Evolutionary conservation across 768 basidiomycete species (phyloP).

Genomic region (Zangia roseola): DNA sequence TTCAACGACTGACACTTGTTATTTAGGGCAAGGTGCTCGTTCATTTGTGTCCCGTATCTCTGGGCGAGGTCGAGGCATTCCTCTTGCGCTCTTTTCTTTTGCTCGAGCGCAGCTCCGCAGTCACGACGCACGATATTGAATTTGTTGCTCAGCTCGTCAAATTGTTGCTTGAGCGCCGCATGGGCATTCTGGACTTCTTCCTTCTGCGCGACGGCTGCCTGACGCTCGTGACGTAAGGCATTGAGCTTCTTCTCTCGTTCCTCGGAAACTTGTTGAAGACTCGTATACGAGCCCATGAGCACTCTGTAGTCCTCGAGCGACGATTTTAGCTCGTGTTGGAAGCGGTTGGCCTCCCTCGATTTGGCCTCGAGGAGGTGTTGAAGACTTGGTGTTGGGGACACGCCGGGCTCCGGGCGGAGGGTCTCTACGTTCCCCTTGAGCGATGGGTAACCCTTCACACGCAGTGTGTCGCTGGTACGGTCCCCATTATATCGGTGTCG

Average conservation of each 20-base stretch:
- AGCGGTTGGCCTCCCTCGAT: constrained; percentile 2
- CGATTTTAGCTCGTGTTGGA: constrained; percentile 2
- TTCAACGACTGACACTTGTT: constrained; percentile 12
- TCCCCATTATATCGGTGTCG: not conserved
- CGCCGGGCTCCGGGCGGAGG: not conserved
- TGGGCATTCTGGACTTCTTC: constrained; percentile 12
- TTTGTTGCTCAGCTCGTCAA: constrained; percentile 11
- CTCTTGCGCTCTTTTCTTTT: constrained; percentile 4
- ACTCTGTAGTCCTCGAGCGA: constrained; percentile 9
- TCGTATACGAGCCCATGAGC: not conserved
- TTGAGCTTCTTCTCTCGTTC: constrained; percentile 4
- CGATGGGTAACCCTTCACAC: not conserved
- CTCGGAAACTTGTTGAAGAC: constrained; percentile 6
- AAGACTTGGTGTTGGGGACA: not conserved
- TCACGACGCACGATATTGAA: constrained; percentile 5
- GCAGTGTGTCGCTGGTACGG: not conserved
- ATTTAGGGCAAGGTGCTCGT: constrained; percentile 11
- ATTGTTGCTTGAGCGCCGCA: constrained; percentile 17
- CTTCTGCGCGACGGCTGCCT: not conserved
- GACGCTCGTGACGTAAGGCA: constrained; percentile 5
- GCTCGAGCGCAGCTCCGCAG: not conserved
- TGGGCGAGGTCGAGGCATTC: constrained; percentile 4
- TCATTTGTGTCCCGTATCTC: constrained; percentile 11
- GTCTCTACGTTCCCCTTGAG: not conserved
- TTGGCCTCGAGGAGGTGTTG: constrained; percentile 4